Conservation (phyloP, 768 basidiomycete genomes). For the Russula virescens region DNA sequence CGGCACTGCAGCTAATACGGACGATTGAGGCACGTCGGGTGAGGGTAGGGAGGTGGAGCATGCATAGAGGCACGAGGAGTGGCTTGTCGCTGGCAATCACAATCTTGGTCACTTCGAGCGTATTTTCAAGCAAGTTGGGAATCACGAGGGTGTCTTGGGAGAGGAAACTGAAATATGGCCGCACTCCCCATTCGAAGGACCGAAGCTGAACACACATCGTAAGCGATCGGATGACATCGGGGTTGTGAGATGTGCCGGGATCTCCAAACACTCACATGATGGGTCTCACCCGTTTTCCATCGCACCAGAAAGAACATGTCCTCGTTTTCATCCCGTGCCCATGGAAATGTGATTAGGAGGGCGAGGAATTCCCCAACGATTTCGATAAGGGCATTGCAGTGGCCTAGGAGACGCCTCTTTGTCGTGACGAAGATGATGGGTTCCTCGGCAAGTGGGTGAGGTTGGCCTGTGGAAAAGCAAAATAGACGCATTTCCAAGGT, state of each 20-base stretch:
- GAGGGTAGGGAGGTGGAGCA: conserved; percentile 25
- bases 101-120: conserved; percentile 26
- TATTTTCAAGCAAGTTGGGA: conserved; percentile 24
- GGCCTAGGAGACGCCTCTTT: conserved; percentile 3
- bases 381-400: conserved; percentile 18
- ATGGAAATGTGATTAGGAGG: conserved; percentile 15
- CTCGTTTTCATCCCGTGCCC: background rate
- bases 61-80: conserved; percentile 19
- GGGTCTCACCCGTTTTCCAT: conserved; percentile 28
- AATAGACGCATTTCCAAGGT: conserved; percentile 19
- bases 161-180: conserved; percentile 29
- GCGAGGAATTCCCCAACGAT: conserved; percentile 22
- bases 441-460: conserved; percentile 14
- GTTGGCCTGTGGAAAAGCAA: conserved; percentile 18
- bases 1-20: conserved; percentile 28
- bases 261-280: conserved; percentile 23
- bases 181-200: conserved; percentile 15
- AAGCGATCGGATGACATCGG: too few relatives aligned
- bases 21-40: conserved; percentile 15
- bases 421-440: conserved; percentile 15
- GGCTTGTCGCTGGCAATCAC: conserved; percentile 1
- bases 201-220: conserved; percentile 10
- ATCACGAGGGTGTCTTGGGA: conserved; percentile 27
- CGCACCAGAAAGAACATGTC: conserved; percentile 26
- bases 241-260: too few relatives aligned